Base-by-base conservation (phyloP, 75 land plant species). In the Cupressus sempervirens region DNA sequence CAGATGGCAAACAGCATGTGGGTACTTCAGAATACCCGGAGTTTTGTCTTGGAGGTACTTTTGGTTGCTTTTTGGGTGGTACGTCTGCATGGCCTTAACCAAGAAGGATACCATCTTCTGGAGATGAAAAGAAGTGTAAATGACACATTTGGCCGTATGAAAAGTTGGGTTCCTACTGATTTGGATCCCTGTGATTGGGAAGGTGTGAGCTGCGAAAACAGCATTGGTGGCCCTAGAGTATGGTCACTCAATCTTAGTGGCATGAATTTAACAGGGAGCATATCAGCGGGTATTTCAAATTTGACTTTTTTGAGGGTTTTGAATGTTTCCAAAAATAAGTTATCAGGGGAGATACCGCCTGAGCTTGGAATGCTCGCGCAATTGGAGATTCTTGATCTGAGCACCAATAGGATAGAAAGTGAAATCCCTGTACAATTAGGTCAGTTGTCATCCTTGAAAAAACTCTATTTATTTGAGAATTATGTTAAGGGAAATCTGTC, bases 381-480 rank as follows among this genome's bases (percentile, higher is more conserved):
- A n/a, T 88, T 96, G 26, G 84, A 85, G 48, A 70, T 88, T 82
- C 89, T 96, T 62, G 90, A 94, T 86, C 91, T 95, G 46, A 89
- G 92, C 87, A 93, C 88, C 35, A 95, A 95, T 70, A 73, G 86
- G 20, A 32, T 95, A 40, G 84, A 89, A 67, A 91, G 93, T 12
- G 76, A 87, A 50, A 88, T 94, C 36, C 94, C 97, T 26, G 35
- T 35, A 16, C 84, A 87, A 45, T 40, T 95, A 4, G 85, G 87
- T 11, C 34, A 41, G 29, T 81, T 94, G 38, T 48, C 84, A 15
- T 85, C 89, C n/a, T 81, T 96, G 43, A 85, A 74, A 81, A 85
- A 84, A 73, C 88, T 93, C 40, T 85, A 88, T 77, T 77, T 96
- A 73, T 92, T 91, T 83, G 90, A 89, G 83, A 96, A 96, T 84